Base-by-base conservation (phyloP, 768 basidiomycete species). In the Boletus patriciae region DNA sequence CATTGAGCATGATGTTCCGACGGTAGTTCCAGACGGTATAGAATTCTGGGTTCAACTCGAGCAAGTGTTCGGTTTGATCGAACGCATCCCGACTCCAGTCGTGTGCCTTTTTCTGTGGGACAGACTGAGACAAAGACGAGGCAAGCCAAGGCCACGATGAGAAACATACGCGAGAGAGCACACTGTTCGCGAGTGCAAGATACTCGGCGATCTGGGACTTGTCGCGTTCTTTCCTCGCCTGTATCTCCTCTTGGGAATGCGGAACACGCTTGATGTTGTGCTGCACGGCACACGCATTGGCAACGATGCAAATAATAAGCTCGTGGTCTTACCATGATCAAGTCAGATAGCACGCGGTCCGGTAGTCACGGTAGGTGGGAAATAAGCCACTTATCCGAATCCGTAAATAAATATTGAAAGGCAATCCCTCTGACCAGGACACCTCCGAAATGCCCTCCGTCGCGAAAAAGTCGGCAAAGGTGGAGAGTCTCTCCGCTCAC, bases 11-110 rank as follows among this genome's bases (percentile, higher is more conserved):
- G 58, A 97, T 94, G 51, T 83, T 79, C 33, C 96, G 79, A 45
- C 97, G 81, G 73, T 94, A 95, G 73, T 97, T 96, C 97, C 97
- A 98, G 37, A 91, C 77, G 2, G 96, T 95, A 72, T 97, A 97
- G 68, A 94, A 94, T 73, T 99, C 97, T 3, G 96, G 94, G 67
- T 98, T 98, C 41, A 89, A 64, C 50, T 85, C 84, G 10, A 99
- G 83, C 23, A 98, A 71, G 27, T 77, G 78, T 16, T 86, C 86
- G 1, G 94, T 96, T 41, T 88, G 74, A n/a, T 82, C 77, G 36
- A 98, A 83, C 0, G 92, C 84, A n/a, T 88, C 87, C 29, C 73
- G 69, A 57, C 85, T 83, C 81, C 82, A 92, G 56, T 92, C 90
- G 50, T 76, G 72, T 0, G 72, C 65, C 61, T 80, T 81, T 77